Conservation (phyloP, 2,329 filamentous ascomycete species). For the Penicillium sp. region DNA sequence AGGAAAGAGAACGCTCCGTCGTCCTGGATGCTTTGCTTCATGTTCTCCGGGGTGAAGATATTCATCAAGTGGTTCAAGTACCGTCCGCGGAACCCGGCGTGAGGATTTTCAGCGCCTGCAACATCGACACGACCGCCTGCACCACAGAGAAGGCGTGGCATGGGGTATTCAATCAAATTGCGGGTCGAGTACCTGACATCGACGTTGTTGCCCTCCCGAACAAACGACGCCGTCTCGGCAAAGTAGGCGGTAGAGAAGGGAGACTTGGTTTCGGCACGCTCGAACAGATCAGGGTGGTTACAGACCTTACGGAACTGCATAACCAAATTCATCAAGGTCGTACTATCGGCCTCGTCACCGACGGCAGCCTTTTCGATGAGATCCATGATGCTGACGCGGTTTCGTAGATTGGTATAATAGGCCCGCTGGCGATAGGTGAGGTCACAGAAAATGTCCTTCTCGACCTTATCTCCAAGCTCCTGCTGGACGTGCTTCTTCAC, state of each 20-base stretch:
- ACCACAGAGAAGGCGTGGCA: slow-evolving; percentile 76
- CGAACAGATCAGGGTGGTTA: slow-evolving; percentile 94
- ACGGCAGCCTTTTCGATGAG: slow-evolving; percentile 93
- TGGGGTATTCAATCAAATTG: slow-evolving; percentile 71
- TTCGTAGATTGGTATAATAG: slow-evolving; percentile 82
- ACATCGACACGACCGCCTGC: slow-evolving; percentile 67
- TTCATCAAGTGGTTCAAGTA: slow-evolving; percentile 77
- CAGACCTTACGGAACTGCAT: slow-evolving; percentile 99
- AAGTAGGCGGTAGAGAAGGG: slow-evolving; percentile 74
- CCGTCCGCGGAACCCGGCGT: slow-evolving; percentile 70
- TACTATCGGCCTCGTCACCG: slow-evolving; percentile 87
- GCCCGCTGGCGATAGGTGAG: slow-evolving; percentile 92
- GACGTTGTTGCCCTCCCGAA: slow-evolving; percentile 75
- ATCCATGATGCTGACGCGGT: slow-evolving; percentile 98
- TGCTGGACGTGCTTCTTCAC: slow-evolving; percentile 99
- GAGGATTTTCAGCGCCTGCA: slow-evolving; percentile 61
- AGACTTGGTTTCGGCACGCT: slow-evolving; percentile 82
- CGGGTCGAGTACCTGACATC: slow-evolving; percentile 78
- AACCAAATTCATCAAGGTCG: slow-evolving; percentile 95
- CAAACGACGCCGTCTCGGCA: slow-evolving; percentile 88
- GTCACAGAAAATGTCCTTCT: slow-evolving; percentile 90
- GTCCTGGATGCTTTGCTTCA: slow-evolving; percentile 54
- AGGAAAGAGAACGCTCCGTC: slow-evolving; percentile 76
- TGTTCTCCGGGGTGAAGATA: slow-evolving; percentile 74
- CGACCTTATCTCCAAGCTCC: slow-evolving; percentile 96